phyloP scores from a whole-genome alignment of 2,329 filamentous ascomycete species.

The Hymenoscyphus scutula region DNA sequence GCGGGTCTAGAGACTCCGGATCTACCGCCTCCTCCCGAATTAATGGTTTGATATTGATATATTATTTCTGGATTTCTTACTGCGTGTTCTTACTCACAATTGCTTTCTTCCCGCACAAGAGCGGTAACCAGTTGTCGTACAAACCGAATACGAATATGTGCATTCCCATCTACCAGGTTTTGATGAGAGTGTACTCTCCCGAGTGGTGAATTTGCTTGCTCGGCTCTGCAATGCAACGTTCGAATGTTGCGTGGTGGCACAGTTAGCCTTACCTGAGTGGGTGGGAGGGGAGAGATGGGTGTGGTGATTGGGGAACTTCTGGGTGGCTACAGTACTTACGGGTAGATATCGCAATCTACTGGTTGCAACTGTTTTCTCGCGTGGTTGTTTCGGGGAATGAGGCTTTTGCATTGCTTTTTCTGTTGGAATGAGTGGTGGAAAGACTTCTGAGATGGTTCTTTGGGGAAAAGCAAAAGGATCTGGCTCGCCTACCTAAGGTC shows the following conservation, averaged over 20 bases:
- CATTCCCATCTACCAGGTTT: too few species aligned
- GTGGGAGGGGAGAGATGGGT: background rate
- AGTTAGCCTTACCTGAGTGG: background rate
- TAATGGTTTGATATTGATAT: constrained; percentile 9
- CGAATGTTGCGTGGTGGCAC: background rate
- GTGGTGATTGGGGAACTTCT: background rate
- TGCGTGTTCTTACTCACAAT: too few species aligned
- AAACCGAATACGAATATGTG: too few species aligned
- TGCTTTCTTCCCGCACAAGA: too few species aligned
- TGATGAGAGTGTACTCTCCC: background rate
- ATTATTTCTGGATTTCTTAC: too few species aligned
- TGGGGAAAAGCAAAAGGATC: background rate
- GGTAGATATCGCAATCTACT: background rate
- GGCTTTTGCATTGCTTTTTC: background rate
- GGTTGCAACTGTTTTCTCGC: background rate
- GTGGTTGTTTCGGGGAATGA: background rate
- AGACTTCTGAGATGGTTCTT: background rate
- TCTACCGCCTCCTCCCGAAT: constrained; percentile 1
- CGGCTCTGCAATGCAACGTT: background rate
- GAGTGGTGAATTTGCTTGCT: background rate
- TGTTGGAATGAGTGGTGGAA: background rate
- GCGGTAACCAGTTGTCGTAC: too few species aligned
- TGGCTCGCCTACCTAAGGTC: background rate
- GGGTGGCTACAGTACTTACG: background rate
- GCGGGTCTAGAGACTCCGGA: background rate